A percentile compares a stretch with the other conserved stretches of the same genome.
These are phyloP conservation scores for Suillus brevipes DNA, from an alignment of 768 basidiomycete genomes.

Conservation along the genomic window DNA sequence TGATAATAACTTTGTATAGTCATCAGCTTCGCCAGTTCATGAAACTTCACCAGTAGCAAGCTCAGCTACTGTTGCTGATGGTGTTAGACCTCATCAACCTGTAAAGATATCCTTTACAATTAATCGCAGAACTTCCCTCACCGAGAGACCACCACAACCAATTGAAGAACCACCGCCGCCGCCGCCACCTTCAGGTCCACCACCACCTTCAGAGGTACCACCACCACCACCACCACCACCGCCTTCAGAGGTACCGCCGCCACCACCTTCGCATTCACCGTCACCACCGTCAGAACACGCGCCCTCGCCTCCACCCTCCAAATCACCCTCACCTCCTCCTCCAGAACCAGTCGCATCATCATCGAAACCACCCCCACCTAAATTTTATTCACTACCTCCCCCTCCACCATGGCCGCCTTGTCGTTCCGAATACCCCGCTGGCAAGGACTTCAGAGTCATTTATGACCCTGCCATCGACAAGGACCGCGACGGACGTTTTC, in stretches of 20 bases:
- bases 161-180: slow-evolving; percentile 41
- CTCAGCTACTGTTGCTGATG: slow-evolving; percentile 28
- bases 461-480: slow-evolving; percentile 61
- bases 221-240: slow-evolving; percentile 26
- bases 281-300: slow-evolving; percentile 29
- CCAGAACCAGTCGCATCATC: slow-evolving; percentile 31
- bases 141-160: slow-evolving; percentile 36
- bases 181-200: slow-evolving; percentile 29
- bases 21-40: slow-evolving; percentile 17
- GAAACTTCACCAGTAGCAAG: slow-evolving; percentile 15
- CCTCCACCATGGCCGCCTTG: slow-evolving; percentile 59
- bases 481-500: slow-evolving; percentile 40
- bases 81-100: slow-evolving; percentile 32
- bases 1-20: slow-evolving; percentile 16
- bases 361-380: slow-evolving; percentile 30
- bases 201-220: slow-evolving; percentile 28
- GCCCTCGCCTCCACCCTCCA: slow-evolving; percentile 14
- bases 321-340: slow-evolving; percentile 18
- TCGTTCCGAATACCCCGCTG: slow-evolving; percentile 46
- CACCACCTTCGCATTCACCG: slow-evolving; percentile 26
- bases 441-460: slow-evolving; percentile 58
- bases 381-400: slow-evolving; percentile 41
- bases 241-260: slow-evolving; percentile 30
- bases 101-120: slow-evolving; percentile 34
- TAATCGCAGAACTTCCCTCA: slow-evolving; percentile 27